Conservation (phyloP, 805 yeast genomes). For the Myxozyma melibiosi region DNA sequence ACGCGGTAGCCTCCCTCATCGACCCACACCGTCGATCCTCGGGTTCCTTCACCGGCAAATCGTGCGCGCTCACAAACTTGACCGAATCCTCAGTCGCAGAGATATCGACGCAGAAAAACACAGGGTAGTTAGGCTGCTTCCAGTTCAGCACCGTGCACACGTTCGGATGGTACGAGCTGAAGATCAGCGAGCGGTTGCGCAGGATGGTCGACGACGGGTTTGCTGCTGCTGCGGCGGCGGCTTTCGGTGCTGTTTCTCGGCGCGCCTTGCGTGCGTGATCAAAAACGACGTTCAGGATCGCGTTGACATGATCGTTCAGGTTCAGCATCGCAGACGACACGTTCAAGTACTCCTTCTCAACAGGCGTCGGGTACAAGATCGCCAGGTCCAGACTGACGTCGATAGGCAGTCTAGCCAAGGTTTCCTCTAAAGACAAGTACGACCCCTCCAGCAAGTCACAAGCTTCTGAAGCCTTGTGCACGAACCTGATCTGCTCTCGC, state of each 20-base stretch:
- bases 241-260: conserved; percentile 34
- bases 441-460: conserved; percentile 40
- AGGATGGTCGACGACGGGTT: conserved; percentile 2
- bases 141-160: conserved; percentile 94
- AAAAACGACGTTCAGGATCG: conserved; percentile 69
- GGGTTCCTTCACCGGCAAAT: conserved; percentile 35
- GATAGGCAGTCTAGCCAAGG: conserved; percentile 58
- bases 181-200: conserved; percentile 56
- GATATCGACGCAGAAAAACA: conserved; percentile 71
- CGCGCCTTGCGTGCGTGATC: conserved; percentile 61
- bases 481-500: neutral
- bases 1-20: conserved; percentile 77
- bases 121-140: conserved; percentile 99
- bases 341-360: conserved; percentile 41
- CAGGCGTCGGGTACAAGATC: conserved; percentile 70
- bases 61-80: conserved; percentile 38
- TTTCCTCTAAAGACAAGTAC: conserved; percentile 61
- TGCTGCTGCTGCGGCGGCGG: conserved; percentile 35
- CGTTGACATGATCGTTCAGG: conserved; percentile 76
- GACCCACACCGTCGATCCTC: conserved; percentile 51
- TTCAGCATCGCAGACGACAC: conserved; percentile 43
- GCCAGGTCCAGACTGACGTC: conserved; percentile 71
- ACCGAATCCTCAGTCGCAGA: conserved; percentile 43
- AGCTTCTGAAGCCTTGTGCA: conserved; percentile 31
- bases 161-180: conserved; percentile 81